Percentiles rank a stretch among this genome's conserved stretches.
Evolutionary conservation across 148 eudicot species (phyloP).

Genomic region (Fallopia convolvulus): DNA sequence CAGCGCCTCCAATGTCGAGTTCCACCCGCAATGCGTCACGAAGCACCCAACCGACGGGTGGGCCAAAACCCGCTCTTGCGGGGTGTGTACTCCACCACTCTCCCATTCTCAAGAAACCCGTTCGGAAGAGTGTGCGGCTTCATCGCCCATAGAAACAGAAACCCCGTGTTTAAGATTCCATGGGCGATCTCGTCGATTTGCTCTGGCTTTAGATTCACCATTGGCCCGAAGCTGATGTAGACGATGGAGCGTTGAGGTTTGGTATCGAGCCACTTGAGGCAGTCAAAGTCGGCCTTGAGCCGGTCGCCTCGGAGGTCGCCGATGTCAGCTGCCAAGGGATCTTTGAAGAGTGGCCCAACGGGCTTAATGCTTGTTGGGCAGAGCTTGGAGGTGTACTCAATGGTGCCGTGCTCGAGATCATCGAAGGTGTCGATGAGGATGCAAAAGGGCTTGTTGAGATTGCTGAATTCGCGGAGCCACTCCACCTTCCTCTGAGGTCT

Average conservation of each 20-base stretch:
- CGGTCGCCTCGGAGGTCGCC: slow-evolving; percentile 18
- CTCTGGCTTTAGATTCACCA: slow-evolving; percentile 32
- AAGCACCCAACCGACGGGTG: slow-evolving; percentile 67
- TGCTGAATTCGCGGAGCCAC: slow-evolving; percentile 36
- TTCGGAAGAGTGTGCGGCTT: slow-evolving; percentile 46
- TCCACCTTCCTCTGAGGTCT: slow-evolving; percentile 32
- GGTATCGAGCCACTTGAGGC: neutral
- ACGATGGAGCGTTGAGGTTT: neutral
- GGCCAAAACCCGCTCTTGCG: slow-evolving; percentile 61
- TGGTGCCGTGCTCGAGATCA: slow-evolving; percentile 49
- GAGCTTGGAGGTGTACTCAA: slow-evolving; percentile 33
- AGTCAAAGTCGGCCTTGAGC: neutral
- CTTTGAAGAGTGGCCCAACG: slow-evolving; percentile 56
- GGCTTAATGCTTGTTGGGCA: slow-evolving; percentile 40
- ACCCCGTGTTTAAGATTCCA: slow-evolving; percentile 35
- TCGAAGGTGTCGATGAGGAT: slow-evolving; percentile 58
- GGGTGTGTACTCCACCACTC: slow-evolving; percentile 51
- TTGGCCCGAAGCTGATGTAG: neutral
- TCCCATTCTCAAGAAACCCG: slow-evolving; percentile 51
- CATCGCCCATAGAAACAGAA: slow-evolving; percentile 45
- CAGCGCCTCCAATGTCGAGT: slow-evolving; percentile 65
- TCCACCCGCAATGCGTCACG: slow-evolving; percentile 89
- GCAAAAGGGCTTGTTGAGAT: slow-evolving; percentile 41
- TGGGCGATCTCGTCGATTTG: slow-evolving; percentile 63
- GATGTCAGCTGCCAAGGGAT: slow-evolving; percentile 3